Evolutionary conservation across 2,329 filamentous ascomycete genomes (phyloP).

Genomic region (Cercospora sojina): DNA sequence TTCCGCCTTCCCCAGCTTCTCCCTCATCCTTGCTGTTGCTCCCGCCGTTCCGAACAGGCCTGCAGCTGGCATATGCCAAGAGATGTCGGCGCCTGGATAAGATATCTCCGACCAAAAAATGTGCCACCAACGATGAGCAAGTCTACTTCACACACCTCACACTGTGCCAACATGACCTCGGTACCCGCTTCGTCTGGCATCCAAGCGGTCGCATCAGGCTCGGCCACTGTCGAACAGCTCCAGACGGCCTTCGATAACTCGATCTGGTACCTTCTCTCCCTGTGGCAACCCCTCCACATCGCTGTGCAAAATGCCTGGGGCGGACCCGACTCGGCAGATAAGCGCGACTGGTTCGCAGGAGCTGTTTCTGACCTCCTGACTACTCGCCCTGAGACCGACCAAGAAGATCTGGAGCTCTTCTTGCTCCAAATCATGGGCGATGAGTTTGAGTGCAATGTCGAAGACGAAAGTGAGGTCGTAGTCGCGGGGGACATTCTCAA

Average conservation of each 20-base stretch:
- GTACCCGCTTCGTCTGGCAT: slow-evolving; percentile 11
- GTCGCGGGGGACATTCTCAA: slow-evolving; percentile 72
- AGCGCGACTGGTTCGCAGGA: slow-evolving; percentile 95
- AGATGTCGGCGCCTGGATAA: not conserved
- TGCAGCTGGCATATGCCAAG: not conserved
- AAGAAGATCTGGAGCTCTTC: slow-evolving; percentile 11
- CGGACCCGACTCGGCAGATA: slow-evolving; percentile 76
- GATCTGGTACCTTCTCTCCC: slow-evolving; percentile 78
- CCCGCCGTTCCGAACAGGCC: not conserved
- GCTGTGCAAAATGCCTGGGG: slow-evolving; percentile 88
- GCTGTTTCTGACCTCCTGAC: slow-evolving; percentile 77
- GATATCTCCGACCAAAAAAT: not conserved
- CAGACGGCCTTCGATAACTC: slow-evolving; percentile 67
- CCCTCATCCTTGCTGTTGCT: not conserved
- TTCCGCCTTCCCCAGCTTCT: slow-evolving; percentile 4
- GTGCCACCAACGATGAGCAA: not conserved
- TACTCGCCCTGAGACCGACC: slow-evolving; percentile 61
- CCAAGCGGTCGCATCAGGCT: slow-evolving; percentile 9
- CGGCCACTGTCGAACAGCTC: slow-evolving; percentile 32
- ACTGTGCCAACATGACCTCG: slow-evolving; percentile 16
- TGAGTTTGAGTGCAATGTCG: slow-evolving; percentile 90
- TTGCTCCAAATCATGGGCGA: slow-evolving; percentile 41
- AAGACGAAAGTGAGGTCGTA: slow-evolving; percentile 78
- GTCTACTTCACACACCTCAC: not conserved
- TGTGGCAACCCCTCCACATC: slow-evolving; percentile 84